phyloP scores from a whole-genome alignment of 2,329 filamentous ascomycete species.

The Eutypa lata region DNA sequence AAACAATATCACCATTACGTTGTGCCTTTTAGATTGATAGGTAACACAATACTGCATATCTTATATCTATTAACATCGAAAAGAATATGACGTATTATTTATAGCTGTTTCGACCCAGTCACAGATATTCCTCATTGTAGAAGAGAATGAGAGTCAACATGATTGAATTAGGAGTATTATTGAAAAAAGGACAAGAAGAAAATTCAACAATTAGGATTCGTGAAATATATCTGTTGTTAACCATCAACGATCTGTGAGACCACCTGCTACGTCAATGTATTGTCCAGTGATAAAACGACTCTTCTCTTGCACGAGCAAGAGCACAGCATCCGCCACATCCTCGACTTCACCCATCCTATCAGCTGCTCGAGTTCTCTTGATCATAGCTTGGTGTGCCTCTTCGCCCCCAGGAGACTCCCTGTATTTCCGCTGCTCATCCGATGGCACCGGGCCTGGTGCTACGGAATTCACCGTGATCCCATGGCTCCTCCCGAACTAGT shows the following conservation, averaged over 20 bases:
- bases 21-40: too few species aligned
- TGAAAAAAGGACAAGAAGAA: too few species aligned
- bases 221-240: not conserved
- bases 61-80: too few species aligned
- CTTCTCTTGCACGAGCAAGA: slow-evolving; percentile 17
- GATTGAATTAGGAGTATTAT: too few species aligned
- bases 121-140: too few species aligned
- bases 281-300: slow-evolving; percentile 20
- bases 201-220: not conserved
- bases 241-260: not conserved
- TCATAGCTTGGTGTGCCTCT: slow-evolving; percentile 1
- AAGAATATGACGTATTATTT: too few species aligned
- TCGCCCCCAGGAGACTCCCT: slow-evolving; percentile 2
- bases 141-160: too few species aligned
- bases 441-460: slow-evolving; percentile 13
- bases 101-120: too few species aligned
- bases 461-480: slow-evolving; percentile 19
- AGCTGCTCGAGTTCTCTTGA: slow-evolving; percentile 7
- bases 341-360: slow-evolving; percentile 11
- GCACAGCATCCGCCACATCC: slow-evolving; percentile 17
- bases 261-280: slow-evolving; percentile 8
- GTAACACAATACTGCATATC: too few species aligned
- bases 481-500: slow-evolving; percentile 14
- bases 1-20: too few species aligned
- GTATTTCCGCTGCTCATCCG: slow-evolving; percentile 8